These are phyloP conservation scores for Paramecium sonneborni DNA, from an alignment of 73 alveolate species.

Conservation along the genomic window DNA sequence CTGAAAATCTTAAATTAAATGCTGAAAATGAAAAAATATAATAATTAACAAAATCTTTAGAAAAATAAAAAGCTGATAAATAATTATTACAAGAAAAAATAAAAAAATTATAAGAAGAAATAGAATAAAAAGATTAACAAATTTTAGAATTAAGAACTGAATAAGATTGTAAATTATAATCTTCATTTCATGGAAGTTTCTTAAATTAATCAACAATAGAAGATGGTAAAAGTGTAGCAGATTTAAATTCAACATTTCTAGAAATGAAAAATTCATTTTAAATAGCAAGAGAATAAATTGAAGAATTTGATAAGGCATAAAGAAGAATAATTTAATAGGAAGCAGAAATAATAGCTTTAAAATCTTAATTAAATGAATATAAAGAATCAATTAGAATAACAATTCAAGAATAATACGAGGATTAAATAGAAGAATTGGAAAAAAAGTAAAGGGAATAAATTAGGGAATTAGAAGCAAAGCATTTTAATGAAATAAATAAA, in stretches of 20 bases:
- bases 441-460: slow-evolving; percentile 1
- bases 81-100: slow-evolving; percentile 44
- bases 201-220: neutral
- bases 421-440: slow-evolving; percentile 43
- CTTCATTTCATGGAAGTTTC: slow-evolving; percentile 33
- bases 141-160: slow-evolving; percentile 17
- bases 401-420: slow-evolving; percentile 55
- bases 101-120: slow-evolving; percentile 50
- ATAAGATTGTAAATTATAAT: neutral
- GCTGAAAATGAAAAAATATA: slow-evolving; percentile 47
- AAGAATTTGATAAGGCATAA: slow-evolving; percentile 13
- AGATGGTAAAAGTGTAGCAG: slow-evolving; percentile 37
- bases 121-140: slow-evolving; percentile 22
- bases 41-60: slow-evolving; percentile 25
- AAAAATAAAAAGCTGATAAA: slow-evolving; percentile 51
- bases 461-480: neutral
- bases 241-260: slow-evolving; percentile 38
- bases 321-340: slow-evolving; percentile 17
- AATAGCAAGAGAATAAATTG: slow-evolving; percentile 21
- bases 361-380: slow-evolving; percentile 8
- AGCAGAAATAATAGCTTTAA: slow-evolving; percentile 33
- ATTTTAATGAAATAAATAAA: neutral
- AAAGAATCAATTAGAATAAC: slow-evolving; percentile 13
- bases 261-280: slow-evolving; percentile 52
- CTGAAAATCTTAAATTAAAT: slow-evolving; percentile 49